These are phyloP conservation scores for Babesia bovis DNA, from an alignment of 169 alveolate genomes.

Conservation along the genomic window DNA sequence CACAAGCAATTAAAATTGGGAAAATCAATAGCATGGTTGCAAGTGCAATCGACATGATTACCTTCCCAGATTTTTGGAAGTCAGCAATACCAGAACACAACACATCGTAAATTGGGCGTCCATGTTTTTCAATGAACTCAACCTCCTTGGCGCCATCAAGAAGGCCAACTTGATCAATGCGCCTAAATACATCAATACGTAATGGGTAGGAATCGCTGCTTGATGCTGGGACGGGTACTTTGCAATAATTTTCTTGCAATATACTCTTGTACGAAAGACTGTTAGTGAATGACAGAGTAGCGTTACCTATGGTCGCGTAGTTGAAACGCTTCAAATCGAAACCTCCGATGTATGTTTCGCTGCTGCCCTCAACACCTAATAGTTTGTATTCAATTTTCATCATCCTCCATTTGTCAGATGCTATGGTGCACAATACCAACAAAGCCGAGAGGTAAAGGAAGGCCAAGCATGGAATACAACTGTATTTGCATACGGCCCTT, in stretches of 20 bases:
- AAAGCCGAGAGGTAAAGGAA: not conserved
- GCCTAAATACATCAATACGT: not conserved
- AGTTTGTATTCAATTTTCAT: not conserved
- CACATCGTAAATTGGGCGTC: constrained; percentile 53
- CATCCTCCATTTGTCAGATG: not conserved
- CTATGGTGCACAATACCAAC: not conserved
- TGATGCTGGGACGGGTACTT: not conserved
- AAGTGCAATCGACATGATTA: not conserved
- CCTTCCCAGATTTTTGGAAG: constrained; percentile 16
- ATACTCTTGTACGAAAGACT: not conserved
- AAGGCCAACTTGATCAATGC: not conserved
- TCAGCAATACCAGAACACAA: constrained; percentile 15
- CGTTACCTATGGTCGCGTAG: not conserved
- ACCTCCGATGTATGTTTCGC: not conserved
- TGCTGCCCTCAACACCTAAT: not conserved
- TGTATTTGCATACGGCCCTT: constrained; percentile 1
- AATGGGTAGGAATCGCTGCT: not conserved
- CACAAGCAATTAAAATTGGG: not conserved
- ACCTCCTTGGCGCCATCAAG: not conserved
- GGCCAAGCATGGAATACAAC: not conserved
- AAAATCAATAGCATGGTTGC: not conserved
- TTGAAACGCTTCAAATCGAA: not conserved
- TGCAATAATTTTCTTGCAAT: not conserved
- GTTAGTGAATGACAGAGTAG: not conserved
- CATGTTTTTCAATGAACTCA: constrained; percentile 7